Evolutionary conservation across 2,329 filamentous ascomycete species (phyloP), one percentile per base, ranked within the genome.

Genomic region (Achaetomium macrosporum): DNA sequence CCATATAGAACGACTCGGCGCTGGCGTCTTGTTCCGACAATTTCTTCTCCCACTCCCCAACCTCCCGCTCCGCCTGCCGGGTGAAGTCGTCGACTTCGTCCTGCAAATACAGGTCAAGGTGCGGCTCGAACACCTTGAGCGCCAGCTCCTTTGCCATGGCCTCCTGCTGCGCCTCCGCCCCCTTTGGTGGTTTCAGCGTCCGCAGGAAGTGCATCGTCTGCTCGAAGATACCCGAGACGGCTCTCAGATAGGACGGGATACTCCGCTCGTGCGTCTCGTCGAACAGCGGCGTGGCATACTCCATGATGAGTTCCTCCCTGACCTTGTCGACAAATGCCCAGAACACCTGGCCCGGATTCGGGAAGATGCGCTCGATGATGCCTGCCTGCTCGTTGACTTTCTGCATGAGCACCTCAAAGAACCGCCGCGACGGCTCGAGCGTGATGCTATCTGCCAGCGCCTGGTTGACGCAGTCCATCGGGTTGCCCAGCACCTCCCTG

Each of bases 1-100:
- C 87, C 92, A 97, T 96, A 72, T 90, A 93, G 66, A 95, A 95
- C 0, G 88, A 93, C 70, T 99, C 93, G 0, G 88, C 85, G 2
- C 86, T 88, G 15, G 89, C 90, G 60, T 96, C 91, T 70, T 96
- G 88, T 62, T 95, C 92, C 0, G 85, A 88, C 31, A 96, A 77
- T 65, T 95, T 89, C 71, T 89, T 90, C 69, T 96, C 92, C 93
- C 93, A 99, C 13, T 83, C 78, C 7, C 74, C 79, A 5, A 99
- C 92, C 64, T 92, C 84, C 1, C 78, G 74, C 56, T 92, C 86
- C 13, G 88, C 89, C 57, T 85, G 81, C 50, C 79, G 79, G 30
- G 85, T 87, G 68, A 97, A 97, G 64, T 83, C 85, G 45, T 92
- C 88, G 30, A 96, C 75, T 71, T 99, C 93, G 66, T 96, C 92